Conservation (phyloP, 2,329 filamentous ascomycete genomes). For the Anthostomella pinea region DNA sequence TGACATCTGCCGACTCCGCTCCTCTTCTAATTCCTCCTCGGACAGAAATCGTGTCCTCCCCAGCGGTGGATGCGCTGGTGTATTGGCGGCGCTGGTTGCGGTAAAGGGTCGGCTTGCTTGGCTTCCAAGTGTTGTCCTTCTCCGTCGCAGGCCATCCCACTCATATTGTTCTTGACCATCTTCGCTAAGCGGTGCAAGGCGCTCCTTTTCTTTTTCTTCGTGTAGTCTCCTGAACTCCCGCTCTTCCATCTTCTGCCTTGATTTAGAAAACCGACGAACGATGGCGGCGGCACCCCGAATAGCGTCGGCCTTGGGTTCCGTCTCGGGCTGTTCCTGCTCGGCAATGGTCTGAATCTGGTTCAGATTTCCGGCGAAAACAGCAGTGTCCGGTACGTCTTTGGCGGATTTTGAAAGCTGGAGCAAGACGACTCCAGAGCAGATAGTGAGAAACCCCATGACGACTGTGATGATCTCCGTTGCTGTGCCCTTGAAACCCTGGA, state of each 20-base stretch:
- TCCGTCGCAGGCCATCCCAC: slow-evolving; percentile 85
- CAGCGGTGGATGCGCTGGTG: slow-evolving; percentile 65
- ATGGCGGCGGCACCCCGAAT: slow-evolving; percentile 90
- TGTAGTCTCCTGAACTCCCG: slow-evolving; percentile 76
- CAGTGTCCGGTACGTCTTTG: slow-evolving; percentile 92
- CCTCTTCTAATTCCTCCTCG: slow-evolving; percentile 58
- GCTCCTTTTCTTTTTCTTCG: slow-evolving; percentile 70
- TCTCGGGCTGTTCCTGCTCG: slow-evolving; percentile 93
- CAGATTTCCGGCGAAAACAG: slow-evolving; percentile 87
- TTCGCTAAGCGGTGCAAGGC: slow-evolving; percentile 73
- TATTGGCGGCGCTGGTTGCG: slow-evolving; percentile 32
- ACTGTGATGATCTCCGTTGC: slow-evolving; percentile 79
- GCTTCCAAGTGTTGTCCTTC: slow-evolving; percentile 55
- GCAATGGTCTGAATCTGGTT: slow-evolving; percentile 95
- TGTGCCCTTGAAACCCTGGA: slow-evolving; percentile 90
- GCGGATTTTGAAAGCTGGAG: slow-evolving; percentile 97
- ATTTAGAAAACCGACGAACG: slow-evolving; percentile 74
- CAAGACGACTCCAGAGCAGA: slow-evolving; percentile 88
- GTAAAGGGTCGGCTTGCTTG: slow-evolving; percentile 36
- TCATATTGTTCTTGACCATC: slow-evolving; percentile 69
- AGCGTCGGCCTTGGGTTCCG: slow-evolving; percentile 92
- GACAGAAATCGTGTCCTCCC: slow-evolving; percentile 84
- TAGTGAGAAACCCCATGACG: slow-evolving; percentile 88
- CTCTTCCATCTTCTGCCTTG: slow-evolving; percentile 73
- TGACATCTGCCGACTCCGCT: slow-evolving; percentile 45